Conservation (phyloP, 2,329 filamentous ascomycete species). For the Nemania diffusa region DNA sequence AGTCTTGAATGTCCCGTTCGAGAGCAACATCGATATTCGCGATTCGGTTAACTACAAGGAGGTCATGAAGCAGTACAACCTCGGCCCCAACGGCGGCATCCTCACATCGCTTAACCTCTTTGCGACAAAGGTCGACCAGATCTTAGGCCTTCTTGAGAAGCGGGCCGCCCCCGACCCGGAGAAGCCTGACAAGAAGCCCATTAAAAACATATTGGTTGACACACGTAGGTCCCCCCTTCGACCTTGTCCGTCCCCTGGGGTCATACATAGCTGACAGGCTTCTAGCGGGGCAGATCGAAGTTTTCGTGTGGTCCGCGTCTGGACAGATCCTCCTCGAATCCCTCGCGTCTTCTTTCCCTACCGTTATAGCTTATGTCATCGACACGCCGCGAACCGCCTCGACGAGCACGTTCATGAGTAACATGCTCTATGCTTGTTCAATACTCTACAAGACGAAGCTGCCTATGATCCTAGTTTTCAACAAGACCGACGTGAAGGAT, state of each 20-base stretch:
- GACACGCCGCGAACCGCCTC: constrained; percentile 94
- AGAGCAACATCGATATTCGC: constrained; percentile 97
- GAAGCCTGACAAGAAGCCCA: constrained; percentile 69
- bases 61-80: constrained; percentile 99
- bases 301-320: constrained; percentile 97
- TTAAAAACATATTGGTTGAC: constrained; percentile 90
- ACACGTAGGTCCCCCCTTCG: constrained; percentile 64
- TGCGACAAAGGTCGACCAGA: constrained; percentile 97
- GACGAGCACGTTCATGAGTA: constrained; percentile 98
- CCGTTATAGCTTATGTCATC: constrained; percentile 96
- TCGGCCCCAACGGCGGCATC: constrained; percentile 97
- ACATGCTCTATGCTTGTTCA: constrained; percentile 99
- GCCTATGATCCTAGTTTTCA: constrained; percentile 98
- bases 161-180: constrained; percentile 73
- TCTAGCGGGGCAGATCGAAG: constrained; percentile 89
- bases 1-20: constrained; percentile 91
- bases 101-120: constrained; percentile 96
- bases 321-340: constrained; percentile 94
- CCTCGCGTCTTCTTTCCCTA: constrained; percentile 92
- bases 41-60: constrained; percentile 99
- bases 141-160: constrained; percentile 90
- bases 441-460: constrained; percentile 99
- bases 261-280: constrained; percentile 11
- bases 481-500: constrained; percentile 97
- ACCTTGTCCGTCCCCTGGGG: neutral